Conservation (phyloP, 768 basidiomycete genomes). For the Leccinum obscurum region DNA sequence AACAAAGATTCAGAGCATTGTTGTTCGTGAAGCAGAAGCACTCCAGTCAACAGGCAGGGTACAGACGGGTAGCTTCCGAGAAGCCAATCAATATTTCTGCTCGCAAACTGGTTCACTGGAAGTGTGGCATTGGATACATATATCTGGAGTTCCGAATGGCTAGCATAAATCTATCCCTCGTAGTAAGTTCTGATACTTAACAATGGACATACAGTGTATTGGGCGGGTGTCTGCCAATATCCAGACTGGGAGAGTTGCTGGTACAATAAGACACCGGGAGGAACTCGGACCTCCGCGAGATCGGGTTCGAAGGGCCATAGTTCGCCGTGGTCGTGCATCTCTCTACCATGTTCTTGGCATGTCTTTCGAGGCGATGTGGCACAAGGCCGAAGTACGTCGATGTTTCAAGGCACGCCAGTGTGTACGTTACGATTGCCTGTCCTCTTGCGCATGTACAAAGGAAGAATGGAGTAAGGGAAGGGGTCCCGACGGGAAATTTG, state of each 20-base stretch:
- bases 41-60: neutral
- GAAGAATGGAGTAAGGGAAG: neutral
- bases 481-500: neutral
- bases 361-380: neutral
- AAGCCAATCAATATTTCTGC: neutral
- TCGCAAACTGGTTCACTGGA: neutral
- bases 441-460: neutral
- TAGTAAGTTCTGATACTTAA: no score
- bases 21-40: conserved; percentile 10
- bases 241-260: no score
- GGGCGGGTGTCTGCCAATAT: no score
- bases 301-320: no score
- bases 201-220: no score
- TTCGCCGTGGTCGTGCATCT: no score
- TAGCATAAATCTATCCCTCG: no score
- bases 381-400: neutral
- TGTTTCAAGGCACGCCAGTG: neutral
- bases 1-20: neutral
- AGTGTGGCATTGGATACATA: neutral
- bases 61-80: conserved; percentile 20
- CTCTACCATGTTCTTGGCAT: no score
- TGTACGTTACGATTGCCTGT: neutral
- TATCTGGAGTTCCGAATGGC: neutral
- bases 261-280: no score
- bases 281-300: no score